Percentiles rank a stretch among this genome's conserved stretches.
Evolutionary conservation across 352 stramenopile genomes (phyloP).

Genomic region (Pythium phragmiticola): DNA sequence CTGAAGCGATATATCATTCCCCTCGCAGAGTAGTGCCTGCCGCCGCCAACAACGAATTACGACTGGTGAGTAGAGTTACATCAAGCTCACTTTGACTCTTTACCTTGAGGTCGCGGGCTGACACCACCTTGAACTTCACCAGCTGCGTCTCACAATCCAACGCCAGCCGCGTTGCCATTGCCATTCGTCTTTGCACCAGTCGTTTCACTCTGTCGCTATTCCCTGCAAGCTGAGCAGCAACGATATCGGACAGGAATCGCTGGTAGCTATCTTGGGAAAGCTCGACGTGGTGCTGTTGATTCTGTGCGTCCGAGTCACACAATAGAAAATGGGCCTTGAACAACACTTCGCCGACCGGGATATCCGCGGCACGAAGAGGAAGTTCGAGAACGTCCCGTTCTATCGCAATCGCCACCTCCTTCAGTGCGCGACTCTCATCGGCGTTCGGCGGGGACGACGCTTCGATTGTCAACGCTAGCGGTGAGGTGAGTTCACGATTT

Average conservation of each 20-base stretch:
- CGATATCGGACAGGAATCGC: constrained; percentile 11
- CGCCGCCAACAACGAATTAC: neutral
- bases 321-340: constrained; percentile 62
- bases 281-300: neutral
- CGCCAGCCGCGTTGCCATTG: constrained; percentile 1
- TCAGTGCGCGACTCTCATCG: constrained; percentile 13
- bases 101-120: constrained; percentile 14
- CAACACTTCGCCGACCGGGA: constrained; percentile 32
- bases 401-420: constrained; percentile 27
- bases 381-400: constrained; percentile 49
- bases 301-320: constrained; percentile 10
- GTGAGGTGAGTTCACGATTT: neutral
- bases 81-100: neutral
- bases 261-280: constrained; percentile 13
- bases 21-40: neutral
- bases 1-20: neutral
- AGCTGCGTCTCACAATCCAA: neutral
- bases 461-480: neutral
- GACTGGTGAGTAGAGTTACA: neutral
- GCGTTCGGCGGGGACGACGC: neutral
- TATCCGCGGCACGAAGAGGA: constrained; percentile 28
- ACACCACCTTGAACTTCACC: neutral
- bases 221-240: constrained; percentile 3
- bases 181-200: constrained; percentile 17
- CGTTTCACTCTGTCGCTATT: constrained; percentile 9